Conservation (phyloP, 2,329 filamentous ascomycete species). For the Aspergillus tamarii region DNA sequence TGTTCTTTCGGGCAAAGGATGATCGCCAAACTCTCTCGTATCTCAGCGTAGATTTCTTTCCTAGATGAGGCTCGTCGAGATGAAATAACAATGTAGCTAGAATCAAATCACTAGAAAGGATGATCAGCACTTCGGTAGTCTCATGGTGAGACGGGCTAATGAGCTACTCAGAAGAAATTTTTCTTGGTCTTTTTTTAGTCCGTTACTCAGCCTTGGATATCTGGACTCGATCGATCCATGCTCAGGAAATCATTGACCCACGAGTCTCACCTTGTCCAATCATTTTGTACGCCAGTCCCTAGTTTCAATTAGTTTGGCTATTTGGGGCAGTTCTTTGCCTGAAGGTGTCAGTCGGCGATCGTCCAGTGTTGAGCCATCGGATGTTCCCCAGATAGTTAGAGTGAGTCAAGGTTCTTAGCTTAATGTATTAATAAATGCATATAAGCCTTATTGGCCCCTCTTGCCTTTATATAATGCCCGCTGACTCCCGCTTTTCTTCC, state of each 20-base stretch:
- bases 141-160: background rate
- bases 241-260: background rate
- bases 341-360: background rate
- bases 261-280: background rate
- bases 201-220: background rate
- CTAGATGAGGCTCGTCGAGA: background rate
- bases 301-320: background rate
- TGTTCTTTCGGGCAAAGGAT: background rate
- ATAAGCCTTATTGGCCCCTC: background rate
- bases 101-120: background rate
- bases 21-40: too few species aligned
- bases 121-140: background rate
- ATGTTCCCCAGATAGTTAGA: slow-evolving; percentile 2
- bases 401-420: background rate
- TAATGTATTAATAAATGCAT: background rate
- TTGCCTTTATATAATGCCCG: background rate
- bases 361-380: background rate
- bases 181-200: background rate
- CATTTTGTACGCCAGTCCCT: background rate
- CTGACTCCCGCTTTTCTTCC: background rate
- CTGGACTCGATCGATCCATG: background rate
- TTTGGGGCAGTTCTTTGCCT: background rate
- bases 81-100: background rate
- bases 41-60: background rate
- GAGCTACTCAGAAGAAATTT: background rate